These are phyloP conservation scores for Fomitopsis palustris DNA, from an alignment of 1,284 basidiomycete genomes.

Conservation along the genomic window DNA sequence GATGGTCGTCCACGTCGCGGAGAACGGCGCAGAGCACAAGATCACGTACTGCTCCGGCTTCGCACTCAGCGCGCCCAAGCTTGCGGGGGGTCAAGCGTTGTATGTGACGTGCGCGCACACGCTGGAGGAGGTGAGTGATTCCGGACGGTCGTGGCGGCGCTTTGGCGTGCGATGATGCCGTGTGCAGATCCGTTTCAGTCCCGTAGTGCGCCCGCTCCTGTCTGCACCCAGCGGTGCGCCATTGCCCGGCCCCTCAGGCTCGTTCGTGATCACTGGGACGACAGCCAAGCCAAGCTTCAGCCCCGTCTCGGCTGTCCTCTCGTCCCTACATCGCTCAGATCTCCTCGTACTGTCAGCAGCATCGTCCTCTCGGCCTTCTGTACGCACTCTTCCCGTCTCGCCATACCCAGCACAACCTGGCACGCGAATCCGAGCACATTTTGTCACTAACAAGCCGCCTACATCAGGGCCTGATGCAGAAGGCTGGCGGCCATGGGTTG, in stretches of 20 bases:
- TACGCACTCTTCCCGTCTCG: slow-evolving; percentile 58
- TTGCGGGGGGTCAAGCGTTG: slow-evolving; percentile 33
- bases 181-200: slow-evolving; percentile 40
- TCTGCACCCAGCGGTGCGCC: slow-evolving; percentile 17
- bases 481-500: slow-evolving; percentile 51
- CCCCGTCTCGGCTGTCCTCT: slow-evolving; percentile 48
- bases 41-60: slow-evolving; percentile 65
- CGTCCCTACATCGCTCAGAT: slow-evolving; percentile 60
- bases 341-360: slow-evolving; percentile 44
- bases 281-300: slow-evolving; percentile 31
- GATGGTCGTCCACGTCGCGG: slow-evolving; percentile 58
- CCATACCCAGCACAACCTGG: slow-evolving; percentile 60
- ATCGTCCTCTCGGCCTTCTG: slow-evolving; percentile 11
- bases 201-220: slow-evolving; percentile 10
- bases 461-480: slow-evolving; percentile 22
- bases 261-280: slow-evolving; percentile 37
- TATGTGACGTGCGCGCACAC: slow-evolving; percentile 69
- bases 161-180: background rate
- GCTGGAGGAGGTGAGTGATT: slow-evolving; percentile 52
- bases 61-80: slow-evolving; percentile 37
- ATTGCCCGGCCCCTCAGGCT: slow-evolving; percentile 33
- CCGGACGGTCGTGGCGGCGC: background rate
- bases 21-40: slow-evolving; percentile 40
- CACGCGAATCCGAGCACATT: slow-evolving; percentile 51
- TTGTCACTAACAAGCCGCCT: slow-evolving; percentile 45